phyloP scores from a whole-genome alignment of 2,329 filamentous ascomycete genomes.

The Bisporella sp. region DNA sequence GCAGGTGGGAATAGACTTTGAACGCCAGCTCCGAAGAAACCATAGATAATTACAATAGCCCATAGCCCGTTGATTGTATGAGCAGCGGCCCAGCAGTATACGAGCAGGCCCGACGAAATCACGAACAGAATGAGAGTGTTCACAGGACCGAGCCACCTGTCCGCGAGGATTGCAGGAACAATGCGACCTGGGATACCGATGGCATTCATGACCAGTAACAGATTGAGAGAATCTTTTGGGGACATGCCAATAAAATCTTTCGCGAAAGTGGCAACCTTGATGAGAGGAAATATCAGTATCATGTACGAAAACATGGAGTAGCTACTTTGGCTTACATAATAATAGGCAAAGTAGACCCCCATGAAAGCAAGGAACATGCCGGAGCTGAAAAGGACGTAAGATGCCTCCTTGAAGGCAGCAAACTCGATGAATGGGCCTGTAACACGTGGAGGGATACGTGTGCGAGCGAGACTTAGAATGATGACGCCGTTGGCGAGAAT shows the following conservation, averaged over 20 bases:
- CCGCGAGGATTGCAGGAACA: conserved; percentile 36
- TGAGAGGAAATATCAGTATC: too few species aligned
- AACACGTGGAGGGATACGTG: not conserved
- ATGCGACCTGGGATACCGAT: conserved; percentile 41
- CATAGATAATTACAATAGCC: conserved; percentile 41
- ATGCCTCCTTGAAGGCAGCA: not conserved
- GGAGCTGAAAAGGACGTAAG: not conserved
- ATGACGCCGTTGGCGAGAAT: not conserved
- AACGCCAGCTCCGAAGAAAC: conserved; percentile 38
- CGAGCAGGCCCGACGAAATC: conserved; percentile 21
- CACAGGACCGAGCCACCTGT: conserved; percentile 36
- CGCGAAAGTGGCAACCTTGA: too few species aligned
- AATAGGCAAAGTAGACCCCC: not conserved
- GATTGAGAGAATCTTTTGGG: conserved; percentile 35
- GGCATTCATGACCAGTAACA: conserved; percentile 39
- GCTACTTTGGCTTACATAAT: not conserved
- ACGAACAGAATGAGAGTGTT: conserved; percentile 41
- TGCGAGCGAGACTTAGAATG: not conserved
- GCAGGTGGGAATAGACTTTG: conserved; percentile 44
- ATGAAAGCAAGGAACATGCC: not conserved
- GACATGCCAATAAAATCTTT: conserved; percentile 25
- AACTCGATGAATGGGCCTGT: not conserved
- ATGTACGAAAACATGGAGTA: not conserved
- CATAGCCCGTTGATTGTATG: conserved; percentile 33
- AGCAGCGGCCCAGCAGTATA: conserved; percentile 42